Evolutionary conservation across 306 rosid species (phyloP).

Genomic region (Prunus mira): DNA sequence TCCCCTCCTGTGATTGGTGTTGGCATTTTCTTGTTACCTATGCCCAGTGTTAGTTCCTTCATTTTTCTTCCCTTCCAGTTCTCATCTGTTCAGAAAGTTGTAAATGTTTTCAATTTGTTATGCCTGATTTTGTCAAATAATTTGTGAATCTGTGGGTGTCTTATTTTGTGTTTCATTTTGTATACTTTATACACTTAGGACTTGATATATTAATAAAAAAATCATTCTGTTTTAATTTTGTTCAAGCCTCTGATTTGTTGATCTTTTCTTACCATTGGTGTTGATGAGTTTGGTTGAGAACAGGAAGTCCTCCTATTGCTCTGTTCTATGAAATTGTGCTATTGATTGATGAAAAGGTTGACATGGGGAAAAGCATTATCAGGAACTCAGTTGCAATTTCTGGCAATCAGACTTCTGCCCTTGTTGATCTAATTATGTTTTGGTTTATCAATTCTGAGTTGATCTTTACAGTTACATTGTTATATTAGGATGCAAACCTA

Average conservation of each 20-base stretch:
- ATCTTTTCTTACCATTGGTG: background rate
- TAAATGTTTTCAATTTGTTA: constrained; percentile 34
- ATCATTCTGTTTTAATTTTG: background rate
- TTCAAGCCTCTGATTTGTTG: background rate
- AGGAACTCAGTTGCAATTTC: too few species aligned
- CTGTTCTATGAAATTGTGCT: too few species aligned
- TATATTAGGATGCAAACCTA: too few species aligned
- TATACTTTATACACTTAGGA: constrained; percentile 1
- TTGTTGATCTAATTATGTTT: too few species aligned
- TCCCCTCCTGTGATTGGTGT: constrained; percentile 35
- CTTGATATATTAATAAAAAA: constrained; percentile 3
- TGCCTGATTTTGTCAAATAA: constrained; percentile 20
- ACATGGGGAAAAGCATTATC: too few species aligned
- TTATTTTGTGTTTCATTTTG: background rate
- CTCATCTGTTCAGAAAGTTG: constrained; percentile 12
- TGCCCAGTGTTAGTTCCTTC: background rate
- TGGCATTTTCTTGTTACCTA: constrained; percentile 26
- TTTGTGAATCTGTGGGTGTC: background rate
- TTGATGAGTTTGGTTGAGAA: background rate
- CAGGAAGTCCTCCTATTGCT: background rate
- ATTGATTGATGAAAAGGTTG: too few species aligned
- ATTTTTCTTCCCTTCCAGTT: background rate
- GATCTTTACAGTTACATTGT: too few species aligned
- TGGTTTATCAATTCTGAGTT: too few species aligned
- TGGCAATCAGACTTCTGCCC: too few species aligned